Percentiles rank a stretch among this genome's conserved stretches.
These are phyloP conservation scores for Beauveria rudraprayagi DNA, from an alignment of 2,329 filamentous ascomycete genomes.

Conservation along the genomic window DNA sequence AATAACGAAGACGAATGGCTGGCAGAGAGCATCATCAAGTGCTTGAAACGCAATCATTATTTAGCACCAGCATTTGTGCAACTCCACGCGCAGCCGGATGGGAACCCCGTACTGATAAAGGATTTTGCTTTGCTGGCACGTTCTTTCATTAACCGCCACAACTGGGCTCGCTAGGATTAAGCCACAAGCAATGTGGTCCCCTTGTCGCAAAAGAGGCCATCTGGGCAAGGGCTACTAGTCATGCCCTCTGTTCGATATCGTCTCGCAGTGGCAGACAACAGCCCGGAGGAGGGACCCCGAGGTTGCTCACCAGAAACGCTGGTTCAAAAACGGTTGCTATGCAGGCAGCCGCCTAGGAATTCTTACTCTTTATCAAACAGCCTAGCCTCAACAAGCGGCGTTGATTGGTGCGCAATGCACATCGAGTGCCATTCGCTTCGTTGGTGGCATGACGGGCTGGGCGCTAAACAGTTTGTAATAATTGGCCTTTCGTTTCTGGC, in stretches of 20 bases:
- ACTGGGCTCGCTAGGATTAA: neutral
- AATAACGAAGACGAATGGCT: neutral
- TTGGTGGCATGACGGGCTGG: neutral
- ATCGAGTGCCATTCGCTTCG: no score
- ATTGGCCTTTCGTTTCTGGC: no score
- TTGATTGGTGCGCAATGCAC: no score
- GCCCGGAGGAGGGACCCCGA: no score
- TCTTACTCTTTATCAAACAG: no score
- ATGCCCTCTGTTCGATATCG: neutral
- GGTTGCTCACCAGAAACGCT: no score
- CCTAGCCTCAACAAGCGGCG: no score
- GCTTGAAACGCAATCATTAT: neutral
- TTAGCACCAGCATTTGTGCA: no score
- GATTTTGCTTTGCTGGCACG: neutral
- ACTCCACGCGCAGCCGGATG: neutral
- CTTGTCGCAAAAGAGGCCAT: neutral
- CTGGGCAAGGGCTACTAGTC: neutral
- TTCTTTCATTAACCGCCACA: constrained; percentile 3
- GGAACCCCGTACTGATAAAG: neutral
- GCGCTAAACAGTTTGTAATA: neutral
- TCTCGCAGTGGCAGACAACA: no score
- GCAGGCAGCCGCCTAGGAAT: no score
- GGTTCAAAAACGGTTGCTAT: no score
- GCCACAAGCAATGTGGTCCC: neutral
- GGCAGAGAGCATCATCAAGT: neutral